phyloP scores from a whole-genome alignment of 2,329 filamentous ascomycete genomes.

The Aspergillus versicolor region DNA sequence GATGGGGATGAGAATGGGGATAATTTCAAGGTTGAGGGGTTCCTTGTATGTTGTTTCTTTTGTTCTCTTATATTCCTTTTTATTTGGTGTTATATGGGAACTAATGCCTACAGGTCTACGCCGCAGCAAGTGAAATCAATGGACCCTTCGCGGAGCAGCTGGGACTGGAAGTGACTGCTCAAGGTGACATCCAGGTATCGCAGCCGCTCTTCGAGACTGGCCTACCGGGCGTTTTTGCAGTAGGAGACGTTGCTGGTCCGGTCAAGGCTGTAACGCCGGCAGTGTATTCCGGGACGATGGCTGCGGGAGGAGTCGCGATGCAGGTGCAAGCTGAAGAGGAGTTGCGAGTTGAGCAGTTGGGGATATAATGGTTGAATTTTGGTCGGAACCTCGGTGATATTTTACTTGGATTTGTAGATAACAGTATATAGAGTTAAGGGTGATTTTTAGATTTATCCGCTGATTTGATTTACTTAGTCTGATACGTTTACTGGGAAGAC shows the following conservation, averaged over 20 bases:
- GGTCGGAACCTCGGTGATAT: not conserved
- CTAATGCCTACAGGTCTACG: not conserved
- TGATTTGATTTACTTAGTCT: not conserved
- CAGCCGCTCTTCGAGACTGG: constrained; percentile 7
- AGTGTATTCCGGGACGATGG: not conserved
- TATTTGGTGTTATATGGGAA: constrained; percentile 17
- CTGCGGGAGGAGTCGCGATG: not conserved
- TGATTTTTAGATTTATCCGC: not conserved
- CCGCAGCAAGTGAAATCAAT: not conserved
- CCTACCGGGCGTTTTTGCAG: constrained; percentile 13
- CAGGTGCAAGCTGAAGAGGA: not conserved
- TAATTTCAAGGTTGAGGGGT: constrained; percentile 26
- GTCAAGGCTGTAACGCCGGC: constrained; percentile 1
- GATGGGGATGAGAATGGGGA: not conserved
- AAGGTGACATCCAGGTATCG: not conserved
- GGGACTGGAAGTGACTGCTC: not conserved
- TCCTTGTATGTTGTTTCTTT: constrained; percentile 24
- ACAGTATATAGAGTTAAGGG: not conserved
- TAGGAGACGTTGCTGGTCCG: constrained; percentile 4
- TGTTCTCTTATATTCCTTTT: constrained; percentile 23
- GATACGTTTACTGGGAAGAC: not conserved
- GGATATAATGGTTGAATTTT: too few relatives aligned
- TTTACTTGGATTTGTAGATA: not conserved
- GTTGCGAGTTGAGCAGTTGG: too few relatives aligned
- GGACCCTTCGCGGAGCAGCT: constrained; percentile 5